Evolutionary conservation across 495 filamentous ascomycete species (phyloP), one percentile per base, ranked within the genome.

Genomic region (Podospora australis): DNA sequence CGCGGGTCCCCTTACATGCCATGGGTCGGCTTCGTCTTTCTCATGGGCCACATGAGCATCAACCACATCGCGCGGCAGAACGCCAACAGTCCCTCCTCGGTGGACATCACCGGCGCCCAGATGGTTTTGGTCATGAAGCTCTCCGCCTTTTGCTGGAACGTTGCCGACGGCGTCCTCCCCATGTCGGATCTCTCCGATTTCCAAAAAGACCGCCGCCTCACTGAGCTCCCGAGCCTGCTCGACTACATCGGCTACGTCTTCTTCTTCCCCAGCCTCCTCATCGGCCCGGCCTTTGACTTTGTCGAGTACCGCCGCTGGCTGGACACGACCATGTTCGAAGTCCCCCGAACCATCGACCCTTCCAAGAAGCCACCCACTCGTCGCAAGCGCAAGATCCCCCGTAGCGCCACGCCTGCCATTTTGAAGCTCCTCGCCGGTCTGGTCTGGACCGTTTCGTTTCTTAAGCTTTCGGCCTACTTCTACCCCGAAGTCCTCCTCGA

Each of bases 71-170:
- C 80, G 48, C 84, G 92, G 24, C 88, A 95, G 57, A 77, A 83
- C 39, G 66, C 72, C 26, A 73, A 85, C 52, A 72, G 80, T 40
- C 77, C 84, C 1, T 67, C 75, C 45, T 64, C 70, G 6, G 72
- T 96, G 32, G 92, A 98, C 65, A 90, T 98, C 55, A 95, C 91
- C 13, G 90, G 89, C 41, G 90, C 92, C 0, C 92, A 98, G 67
- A 98, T 98, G 92, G 92, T 98, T 10, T 64, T 97, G 52, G 82
- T 95, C 45, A 98, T 98, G 90, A 98, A 97, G 71, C 84, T 97
- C n/a, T 84, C 80, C 8, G 81, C 90, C 20, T 98, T 97, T 63
- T 95, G 89, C 71, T 98, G 92, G 92, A 96, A 96, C 60, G 83
- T 97, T 17, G 85, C 89, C 54, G 92, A 98, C 67, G 92, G 94